A percentile compares a stretch with the other conserved stretches of the same genome.
Conservation (phyloP, 768 basidiomycete genomes). For the Candolleomyces eurysporus region DNA sequence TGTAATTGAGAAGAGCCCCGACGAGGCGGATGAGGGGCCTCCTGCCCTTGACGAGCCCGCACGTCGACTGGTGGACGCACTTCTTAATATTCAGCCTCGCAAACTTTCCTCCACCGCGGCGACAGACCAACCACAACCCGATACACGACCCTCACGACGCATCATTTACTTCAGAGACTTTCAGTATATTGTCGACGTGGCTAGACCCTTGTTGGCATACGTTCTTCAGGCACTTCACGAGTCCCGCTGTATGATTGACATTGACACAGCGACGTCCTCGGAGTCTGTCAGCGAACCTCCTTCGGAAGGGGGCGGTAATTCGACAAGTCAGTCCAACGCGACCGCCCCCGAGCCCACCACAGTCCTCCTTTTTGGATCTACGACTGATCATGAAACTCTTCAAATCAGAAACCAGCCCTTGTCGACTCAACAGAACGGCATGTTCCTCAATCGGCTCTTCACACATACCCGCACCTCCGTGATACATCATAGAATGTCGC, state of each 20-base stretch:
- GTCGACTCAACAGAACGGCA: neutral
- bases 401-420: neutral
- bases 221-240: constrained; percentile 2
- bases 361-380: neutral
- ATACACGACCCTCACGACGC: neutral
- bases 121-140: too few relatives aligned
- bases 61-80: neutral
- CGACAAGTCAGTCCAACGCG: too few relatives aligned
- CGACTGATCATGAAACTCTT: neutral
- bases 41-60: neutral
- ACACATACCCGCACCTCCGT: neutral
- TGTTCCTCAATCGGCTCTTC: neutral
- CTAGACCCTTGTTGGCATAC: constrained; percentile 5
- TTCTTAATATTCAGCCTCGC: neutral
- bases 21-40: neutral
- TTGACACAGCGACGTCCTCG: too few relatives aligned
- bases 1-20: too few relatives aligned
- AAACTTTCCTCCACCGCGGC: neutral
- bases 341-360: neutral
- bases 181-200: constrained; percentile 1
- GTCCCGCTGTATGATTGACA: neutral
- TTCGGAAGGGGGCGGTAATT: too few relatives aligned
- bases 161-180: constrained; percentile 12
- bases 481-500: neutral
- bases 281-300: too few relatives aligned